A percentile compares a stretch with the other conserved stretches of the same genome.
These are phyloP conservation scores for Phytophthora chlamydospora DNA, from an alignment of 352 stramenopile species.

Conservation along the genomic window DNA sequence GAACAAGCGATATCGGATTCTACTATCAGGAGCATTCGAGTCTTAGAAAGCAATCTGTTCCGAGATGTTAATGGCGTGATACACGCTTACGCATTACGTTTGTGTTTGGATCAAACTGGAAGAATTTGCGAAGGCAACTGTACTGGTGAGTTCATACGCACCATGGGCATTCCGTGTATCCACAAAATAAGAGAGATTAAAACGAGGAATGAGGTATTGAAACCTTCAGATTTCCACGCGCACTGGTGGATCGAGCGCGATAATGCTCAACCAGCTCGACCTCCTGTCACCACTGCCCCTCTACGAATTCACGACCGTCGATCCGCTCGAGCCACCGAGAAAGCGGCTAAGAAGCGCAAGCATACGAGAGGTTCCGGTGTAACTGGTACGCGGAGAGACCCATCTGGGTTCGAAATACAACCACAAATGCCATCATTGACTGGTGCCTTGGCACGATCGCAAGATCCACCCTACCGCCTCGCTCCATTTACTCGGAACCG, in stretches of 20 bases:
- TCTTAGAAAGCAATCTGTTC: background rate
- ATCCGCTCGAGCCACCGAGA: background rate
- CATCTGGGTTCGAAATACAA: conserved; percentile 23
- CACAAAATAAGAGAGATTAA: background rate
- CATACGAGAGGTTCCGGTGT: background rate
- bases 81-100: background rate
- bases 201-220: background rate
- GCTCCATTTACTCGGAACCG: no score
- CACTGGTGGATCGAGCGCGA: background rate
- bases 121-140: background rate
- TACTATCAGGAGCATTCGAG: background rate
- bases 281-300: background rate
- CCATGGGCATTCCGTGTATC: background rate
- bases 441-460: no score
- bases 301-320: background rate
- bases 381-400: background rate
- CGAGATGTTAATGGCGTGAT: background rate
- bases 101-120: background rate
- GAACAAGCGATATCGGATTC: background rate
- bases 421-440: no score
- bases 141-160: background rate
- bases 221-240: background rate
- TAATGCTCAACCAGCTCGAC: background rate
- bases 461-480: no score
- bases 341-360: background rate